Conservation (phyloP, 176 grass and related monocot species). For the Phoenix roebelenii region DNA sequence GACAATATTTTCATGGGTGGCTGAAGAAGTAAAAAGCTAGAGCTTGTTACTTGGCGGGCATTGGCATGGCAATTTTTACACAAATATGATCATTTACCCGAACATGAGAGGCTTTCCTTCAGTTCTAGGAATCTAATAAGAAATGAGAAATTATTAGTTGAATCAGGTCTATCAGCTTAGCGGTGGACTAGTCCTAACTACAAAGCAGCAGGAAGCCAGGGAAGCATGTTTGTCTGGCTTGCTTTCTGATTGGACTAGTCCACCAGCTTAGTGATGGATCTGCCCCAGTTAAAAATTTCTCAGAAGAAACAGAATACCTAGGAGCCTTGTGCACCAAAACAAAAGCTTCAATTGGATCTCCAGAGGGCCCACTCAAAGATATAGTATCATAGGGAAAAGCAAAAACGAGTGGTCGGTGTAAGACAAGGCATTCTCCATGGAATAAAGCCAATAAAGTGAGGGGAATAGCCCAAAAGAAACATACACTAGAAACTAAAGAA, state of each 20-base stretch:
- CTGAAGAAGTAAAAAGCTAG: slow-evolving; percentile 31
- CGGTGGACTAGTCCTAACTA: no score
- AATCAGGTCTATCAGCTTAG: no score
- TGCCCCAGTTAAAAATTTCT: no score
- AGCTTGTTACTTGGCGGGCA: slow-evolving; percentile 23
- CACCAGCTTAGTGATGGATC: no score
- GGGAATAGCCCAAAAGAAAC: slow-evolving; percentile 27
- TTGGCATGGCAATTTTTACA: slow-evolving; percentile 1
- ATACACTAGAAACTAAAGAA: slow-evolving; percentile 16
- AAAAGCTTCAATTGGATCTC: not conserved
- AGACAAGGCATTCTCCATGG: slow-evolving; percentile 9
- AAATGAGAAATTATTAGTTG: not conserved
- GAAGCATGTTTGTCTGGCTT: no score
- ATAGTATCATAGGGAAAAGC: not conserved
- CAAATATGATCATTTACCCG: slow-evolving; percentile 8
- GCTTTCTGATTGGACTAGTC: no score
- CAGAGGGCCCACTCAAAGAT: not conserved
- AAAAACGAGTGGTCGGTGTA: not conserved
- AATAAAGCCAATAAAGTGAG: slow-evolving; percentile 7
- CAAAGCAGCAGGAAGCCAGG: no score
- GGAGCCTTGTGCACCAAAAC: slow-evolving; percentile 23
- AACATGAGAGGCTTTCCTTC: not conserved
- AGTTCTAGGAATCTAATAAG: not conserved
- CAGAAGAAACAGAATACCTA: not conserved
- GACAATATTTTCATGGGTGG: slow-evolving; percentile 27